Base-by-base conservation (phyloP, 169 alveolate genomes). In the Babesia sp. region DNA sequence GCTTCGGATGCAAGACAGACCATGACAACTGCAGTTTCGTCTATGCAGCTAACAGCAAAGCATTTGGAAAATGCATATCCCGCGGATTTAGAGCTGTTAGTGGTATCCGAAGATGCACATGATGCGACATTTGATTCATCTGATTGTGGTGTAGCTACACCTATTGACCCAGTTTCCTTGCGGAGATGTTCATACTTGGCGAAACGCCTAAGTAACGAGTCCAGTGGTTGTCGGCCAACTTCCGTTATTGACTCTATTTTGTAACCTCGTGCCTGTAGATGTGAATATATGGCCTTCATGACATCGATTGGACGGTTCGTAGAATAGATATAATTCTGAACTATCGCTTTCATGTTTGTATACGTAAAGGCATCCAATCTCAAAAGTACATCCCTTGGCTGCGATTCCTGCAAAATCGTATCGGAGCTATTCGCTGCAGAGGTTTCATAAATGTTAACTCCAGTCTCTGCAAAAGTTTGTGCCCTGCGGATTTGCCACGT, bases 11-110 rank as follows among this genome's bases (percentile, higher is more conserved):
- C 74, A 20, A 46, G 31, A 51, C 74, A 64, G 11, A 50, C 37
- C 11, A 50, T 8, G n/a, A 34, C 61, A n/a, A 50, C 74, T 3
- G 54, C 5, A 18, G 45, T n/a, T 28, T 64, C 63, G 26, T 64
- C 74, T 0, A 18, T 31, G 63, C 9, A 22, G 11, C 16, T 34
- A 14, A 64, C 45, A 7, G 51, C 20, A 31, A 64, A 64, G 24
- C 74, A 64, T 24, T 63, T 63, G 3, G 73, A 2, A 24, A 63
- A 63, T 1, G 59, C 73, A 37, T 63, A 63, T 3, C 53, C 16
- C 1, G 6, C 41, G 0, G 29, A 20, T 2, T 31, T 20, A 16
- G 71, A 18, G n/a, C 31, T 59, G 20, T 24, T 3, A 3, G 56
- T n/a, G 16, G 37, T 41, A 2, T 7, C 24, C 2, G 71, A 34